These are phyloP conservation scores for Litchi chinensis DNA, from an alignment of 345 rosid species.

Conservation along the genomic window DNA sequence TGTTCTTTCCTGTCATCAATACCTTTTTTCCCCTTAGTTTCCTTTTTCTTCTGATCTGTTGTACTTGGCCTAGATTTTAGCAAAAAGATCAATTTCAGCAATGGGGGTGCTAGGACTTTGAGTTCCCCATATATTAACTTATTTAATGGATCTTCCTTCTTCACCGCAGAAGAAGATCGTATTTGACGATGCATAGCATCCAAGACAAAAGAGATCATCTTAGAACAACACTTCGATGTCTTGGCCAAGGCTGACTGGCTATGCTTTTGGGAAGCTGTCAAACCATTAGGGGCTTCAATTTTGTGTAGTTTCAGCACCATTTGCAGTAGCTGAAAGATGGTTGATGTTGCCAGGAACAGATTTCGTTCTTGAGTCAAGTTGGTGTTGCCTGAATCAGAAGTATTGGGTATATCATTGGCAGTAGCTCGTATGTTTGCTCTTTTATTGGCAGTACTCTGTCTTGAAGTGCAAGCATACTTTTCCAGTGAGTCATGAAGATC, in stretches of 20 bases:
- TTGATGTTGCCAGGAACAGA: conserved; percentile 71
- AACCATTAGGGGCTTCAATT: conserved; percentile 30
- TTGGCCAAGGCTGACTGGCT: conserved; percentile 50
- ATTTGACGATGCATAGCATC: conserved; percentile 55
- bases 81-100: conserved; percentile 63
- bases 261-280: conserved; percentile 49
- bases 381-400: conserved; percentile 35
- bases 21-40: conserved; percentile 42
- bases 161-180: conserved; percentile 44
- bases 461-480: conserved; percentile 41
- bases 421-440: conserved; percentile 43
- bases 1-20: conserved; percentile 55
- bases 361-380: conserved; percentile 41
- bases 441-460: conserved; percentile 47
- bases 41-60: conserved; percentile 40
- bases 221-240: conserved; percentile 40
- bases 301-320: conserved; percentile 33
- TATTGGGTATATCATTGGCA: conserved; percentile 31
- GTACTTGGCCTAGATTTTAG: conserved; percentile 42
- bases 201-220: conserved; percentile 53
- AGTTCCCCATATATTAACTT: conserved; percentile 62
- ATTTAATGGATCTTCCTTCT: conserved; percentile 58
- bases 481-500: conserved; percentile 51
- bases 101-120: conserved; percentile 55
- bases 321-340: conserved; percentile 60